These are phyloP conservation scores for Russula abietina DNA, from an alignment of 768 basidiomycete genomes.

Conservation along the genomic window DNA sequence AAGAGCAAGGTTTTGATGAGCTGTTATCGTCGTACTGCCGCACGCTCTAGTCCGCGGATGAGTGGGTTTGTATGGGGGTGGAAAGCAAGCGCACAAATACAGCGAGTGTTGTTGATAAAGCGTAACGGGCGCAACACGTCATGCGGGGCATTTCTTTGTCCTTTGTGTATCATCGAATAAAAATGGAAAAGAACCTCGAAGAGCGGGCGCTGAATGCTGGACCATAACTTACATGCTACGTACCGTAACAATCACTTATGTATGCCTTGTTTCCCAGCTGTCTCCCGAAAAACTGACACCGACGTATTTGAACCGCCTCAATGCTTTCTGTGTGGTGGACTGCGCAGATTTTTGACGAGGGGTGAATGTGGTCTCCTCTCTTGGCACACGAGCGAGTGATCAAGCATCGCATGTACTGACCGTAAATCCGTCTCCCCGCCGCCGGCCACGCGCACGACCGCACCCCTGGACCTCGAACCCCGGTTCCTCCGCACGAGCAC, in stretches of 20 bases:
- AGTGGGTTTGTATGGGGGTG: background rate
- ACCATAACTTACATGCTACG: too few species aligned
- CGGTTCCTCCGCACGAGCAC: background rate
- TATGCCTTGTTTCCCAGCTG: too few species aligned
- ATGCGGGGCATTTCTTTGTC: background rate
- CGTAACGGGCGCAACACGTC: background rate
- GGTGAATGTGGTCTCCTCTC: too few species aligned
- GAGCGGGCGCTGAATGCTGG: too few species aligned
- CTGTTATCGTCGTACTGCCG: background rate
- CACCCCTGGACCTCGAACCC: background rate
- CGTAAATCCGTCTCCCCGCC: background rate
- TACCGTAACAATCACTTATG: too few species aligned
- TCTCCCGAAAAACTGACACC: too few species aligned
- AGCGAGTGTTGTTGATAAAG: background rate
- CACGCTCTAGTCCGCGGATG: background rate
- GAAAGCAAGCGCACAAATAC: background rate
- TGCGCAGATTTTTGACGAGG: too few species aligned
- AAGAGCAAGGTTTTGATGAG: background rate
- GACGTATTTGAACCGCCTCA: too few species aligned
- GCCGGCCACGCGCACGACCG: background rate
- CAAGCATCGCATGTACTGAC: background rate
- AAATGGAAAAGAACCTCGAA: too few species aligned
- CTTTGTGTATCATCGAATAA: background rate
- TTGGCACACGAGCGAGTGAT: background rate
- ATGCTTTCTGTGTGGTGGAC: too few species aligned